Conservation (phyloP, 2,329 filamentous ascomycete species). For the Alternaria sp. region DNA sequence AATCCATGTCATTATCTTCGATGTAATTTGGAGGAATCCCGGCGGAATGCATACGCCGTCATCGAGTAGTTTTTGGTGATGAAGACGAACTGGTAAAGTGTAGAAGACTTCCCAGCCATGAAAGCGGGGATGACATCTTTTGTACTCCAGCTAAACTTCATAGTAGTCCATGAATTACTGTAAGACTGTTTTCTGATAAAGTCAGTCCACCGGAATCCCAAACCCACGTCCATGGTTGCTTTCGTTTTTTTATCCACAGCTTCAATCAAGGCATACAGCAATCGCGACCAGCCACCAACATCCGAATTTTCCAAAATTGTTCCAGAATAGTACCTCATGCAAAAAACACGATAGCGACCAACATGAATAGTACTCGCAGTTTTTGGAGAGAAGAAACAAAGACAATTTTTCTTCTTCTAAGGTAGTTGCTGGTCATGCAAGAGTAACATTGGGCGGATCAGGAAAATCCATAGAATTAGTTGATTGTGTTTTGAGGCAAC, state of each 20-base stretch:
- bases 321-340: neutral
- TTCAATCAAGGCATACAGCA: neutral
- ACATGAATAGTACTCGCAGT: neutral
- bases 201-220: neutral
- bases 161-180: neutral
- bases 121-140: neutral
- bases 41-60: neutral
- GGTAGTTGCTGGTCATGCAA: neutral
- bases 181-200: neutral
- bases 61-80: neutral
- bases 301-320: neutral
- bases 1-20: accelerated
- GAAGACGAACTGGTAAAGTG: neutral
- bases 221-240: neutral
- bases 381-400: neutral
- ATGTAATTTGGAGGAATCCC: neutral
- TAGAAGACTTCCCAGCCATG: neutral
- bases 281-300: neutral
- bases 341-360: neutral
- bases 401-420: neutral
- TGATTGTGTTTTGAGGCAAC: neutral
- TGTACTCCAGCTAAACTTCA: neutral
- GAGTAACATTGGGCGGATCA: neutral
- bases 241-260: neutral
- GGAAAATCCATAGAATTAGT: neutral